These are phyloP conservation scores for Penicillium verrucosum DNA, from an alignment of 2,329 filamentous ascomycete species.

Conservation along the genomic window DNA sequence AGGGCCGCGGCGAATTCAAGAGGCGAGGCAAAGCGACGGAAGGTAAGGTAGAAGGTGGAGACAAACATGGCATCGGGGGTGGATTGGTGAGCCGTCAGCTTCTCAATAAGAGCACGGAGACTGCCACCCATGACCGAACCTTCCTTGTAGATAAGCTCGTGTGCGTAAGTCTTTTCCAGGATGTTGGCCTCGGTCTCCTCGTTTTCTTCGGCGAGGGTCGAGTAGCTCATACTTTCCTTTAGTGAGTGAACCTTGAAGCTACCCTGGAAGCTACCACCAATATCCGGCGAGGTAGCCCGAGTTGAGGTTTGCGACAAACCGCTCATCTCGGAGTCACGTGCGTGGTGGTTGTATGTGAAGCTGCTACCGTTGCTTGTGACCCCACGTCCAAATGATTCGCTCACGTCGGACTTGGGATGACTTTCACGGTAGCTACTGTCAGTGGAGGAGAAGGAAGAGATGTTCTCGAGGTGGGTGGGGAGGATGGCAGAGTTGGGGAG, in stretches of 20 bases:
- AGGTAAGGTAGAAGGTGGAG: constrained; percentile 93
- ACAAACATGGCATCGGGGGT: constrained; percentile 91
- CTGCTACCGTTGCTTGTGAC: constrained; percentile 74
- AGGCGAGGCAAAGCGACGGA: constrained; percentile 86
- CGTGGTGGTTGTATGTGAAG: constrained; percentile 70
- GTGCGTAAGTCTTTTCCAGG: constrained; percentile 86
- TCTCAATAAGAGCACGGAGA: constrained; percentile 85
- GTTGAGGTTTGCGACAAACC: constrained; percentile 79
- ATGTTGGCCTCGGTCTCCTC: constrained; percentile 78
- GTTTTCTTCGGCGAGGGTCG: constrained; percentile 67
- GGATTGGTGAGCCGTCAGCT: constrained; percentile 86
- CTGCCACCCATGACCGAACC: constrained; percentile 92
- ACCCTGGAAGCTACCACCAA: constrained; percentile 51
- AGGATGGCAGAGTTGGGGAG: constrained; percentile 27
- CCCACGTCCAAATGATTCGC: constrained; percentile 57
- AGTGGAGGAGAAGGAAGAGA: constrained; percentile 28
- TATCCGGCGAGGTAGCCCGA: constrained; percentile 80
- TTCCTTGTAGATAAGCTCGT: constrained; percentile 93
- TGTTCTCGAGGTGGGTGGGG: constrained; percentile 27
- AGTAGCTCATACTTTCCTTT: constrained; percentile 66
- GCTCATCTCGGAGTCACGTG: constrained; percentile 75
- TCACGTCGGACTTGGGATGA: constrained; percentile 31
- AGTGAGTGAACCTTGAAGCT: constrained; percentile 59
- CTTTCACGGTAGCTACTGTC: constrained; percentile 37
- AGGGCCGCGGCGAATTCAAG: constrained; percentile 73